These are phyloP conservation scores for Zymoseptoria ardabiliae DNA, from an alignment of 2,329 filamentous ascomycete species.

Conservation along the genomic window DNA sequence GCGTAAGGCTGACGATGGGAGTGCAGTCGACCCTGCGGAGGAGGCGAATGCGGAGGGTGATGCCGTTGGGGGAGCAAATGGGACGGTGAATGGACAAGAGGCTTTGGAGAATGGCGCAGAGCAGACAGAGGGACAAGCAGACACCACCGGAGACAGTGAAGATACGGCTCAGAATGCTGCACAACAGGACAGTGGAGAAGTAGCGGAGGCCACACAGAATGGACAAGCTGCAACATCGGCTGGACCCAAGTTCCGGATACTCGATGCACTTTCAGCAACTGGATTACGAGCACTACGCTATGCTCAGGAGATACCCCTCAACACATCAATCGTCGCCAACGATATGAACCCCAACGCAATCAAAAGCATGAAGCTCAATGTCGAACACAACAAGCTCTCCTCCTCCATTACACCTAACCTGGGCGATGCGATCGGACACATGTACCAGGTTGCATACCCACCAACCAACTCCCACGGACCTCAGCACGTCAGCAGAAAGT, in stretches of 20 bases:
- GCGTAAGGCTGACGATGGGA: slow-evolving; percentile 8
- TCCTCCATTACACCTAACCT: slow-evolving; percentile 65
- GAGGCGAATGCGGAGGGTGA: not conserved
- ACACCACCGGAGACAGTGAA: not conserved
- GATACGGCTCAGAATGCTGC: not conserved
- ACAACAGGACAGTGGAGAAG: not conserved
- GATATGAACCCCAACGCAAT: slow-evolving; percentile 58
- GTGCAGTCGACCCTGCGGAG: not conserved
- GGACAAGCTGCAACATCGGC: slow-evolving; percentile 10
- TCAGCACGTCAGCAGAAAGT: slow-evolving; percentile 45
- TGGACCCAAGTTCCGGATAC: slow-evolving; percentile 62
- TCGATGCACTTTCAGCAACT: slow-evolving; percentile 91
- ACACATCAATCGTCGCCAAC: slow-evolving; percentile 57
- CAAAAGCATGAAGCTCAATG: slow-evolving; percentile 70
- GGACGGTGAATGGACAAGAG: not conserved
- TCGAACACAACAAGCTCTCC: slow-evolving; percentile 70
- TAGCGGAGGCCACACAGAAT: slow-evolving; percentile 3
- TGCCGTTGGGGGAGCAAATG: not conserved
- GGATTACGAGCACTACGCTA: slow-evolving; percentile 87
- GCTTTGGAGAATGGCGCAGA: slow-evolving; percentile 1
- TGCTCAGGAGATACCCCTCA: slow-evolving; percentile 70
- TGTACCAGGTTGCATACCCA: slow-evolving; percentile 58
- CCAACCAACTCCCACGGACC: slow-evolving; percentile 28
- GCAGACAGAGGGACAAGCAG: not conserved
- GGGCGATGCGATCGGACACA: slow-evolving; percentile 80